Evolutionary conservation across 148 eudicot genomes (phyloP).

Genomic region (Arbutus unedo): DNA sequence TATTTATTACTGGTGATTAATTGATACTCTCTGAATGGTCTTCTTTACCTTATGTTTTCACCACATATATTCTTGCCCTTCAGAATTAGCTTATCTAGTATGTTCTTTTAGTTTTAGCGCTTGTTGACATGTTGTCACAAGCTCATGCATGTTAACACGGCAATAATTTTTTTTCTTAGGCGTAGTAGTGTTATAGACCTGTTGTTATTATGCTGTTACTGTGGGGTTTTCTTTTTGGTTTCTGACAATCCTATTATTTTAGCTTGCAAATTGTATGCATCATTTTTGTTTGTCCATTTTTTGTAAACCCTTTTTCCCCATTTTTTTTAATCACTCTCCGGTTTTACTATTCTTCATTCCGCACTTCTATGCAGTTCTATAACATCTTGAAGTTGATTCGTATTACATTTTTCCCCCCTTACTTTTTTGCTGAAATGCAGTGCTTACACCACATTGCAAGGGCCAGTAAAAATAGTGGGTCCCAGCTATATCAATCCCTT

Average conservation of each 20-base stretch:
- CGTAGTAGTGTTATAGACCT: too few relatives aligned
- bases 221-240: neutral
- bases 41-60: constrained; percentile 26
- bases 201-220: neutral
- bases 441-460: constrained; percentile 64
- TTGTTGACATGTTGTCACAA: neutral
- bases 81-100: neutral
- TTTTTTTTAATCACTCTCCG: too few relatives aligned
- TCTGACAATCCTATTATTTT: neutral
- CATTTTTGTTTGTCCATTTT: too few relatives aligned
- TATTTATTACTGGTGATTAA: constrained; percentile 95
- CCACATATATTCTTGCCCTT: neutral
- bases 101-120: neutral
- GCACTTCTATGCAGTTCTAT: neutral
- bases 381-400: neutral
- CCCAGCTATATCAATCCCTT: constrained; percentile 32
- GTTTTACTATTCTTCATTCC: neutral
- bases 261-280: too few relatives aligned
- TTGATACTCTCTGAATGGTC: constrained; percentile 56
- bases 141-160: neutral
- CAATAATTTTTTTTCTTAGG: too few relatives aligned
- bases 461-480: constrained; percentile 42
- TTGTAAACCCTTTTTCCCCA: too few relatives aligned
- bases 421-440: constrained; percentile 40
- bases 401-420: neutral